Evolutionary conservation across 768 basidiomycete species (phyloP), one percentile per base, ranked within the genome.

Genomic region (Sarcodon aspratus): DNA sequence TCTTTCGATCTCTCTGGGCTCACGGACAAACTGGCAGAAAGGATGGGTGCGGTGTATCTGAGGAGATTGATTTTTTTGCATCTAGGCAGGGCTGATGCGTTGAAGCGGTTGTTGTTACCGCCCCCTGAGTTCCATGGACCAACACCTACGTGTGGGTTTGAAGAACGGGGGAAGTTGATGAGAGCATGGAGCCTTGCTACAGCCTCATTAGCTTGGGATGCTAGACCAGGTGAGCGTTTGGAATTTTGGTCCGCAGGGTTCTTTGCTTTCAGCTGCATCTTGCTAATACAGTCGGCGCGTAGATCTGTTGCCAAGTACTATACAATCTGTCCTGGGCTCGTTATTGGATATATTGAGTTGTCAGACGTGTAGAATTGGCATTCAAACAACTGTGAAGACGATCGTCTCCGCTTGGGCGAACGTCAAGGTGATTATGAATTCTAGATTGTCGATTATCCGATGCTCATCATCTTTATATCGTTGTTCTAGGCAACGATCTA

Each of bases 11-110:
- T 71, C 2, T 43, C 55, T 0, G 54, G 54, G 6, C 57, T 73
- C 40, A 63, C 67, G 1, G 72, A 74, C 49, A 61, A 62, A 10
- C 45, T 62, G 32, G 71, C 67, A 3, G 37, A 56, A n/a, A 54
- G 56, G 6, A 69, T 73, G 46, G 72, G 71, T 0, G 53, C 71
- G 4, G 37, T 67, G 1, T 72, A 73, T 52, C 58, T 73, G 36
- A 68, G 64, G 34, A 59, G 68, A 11, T 60, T 74, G 32, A 56
- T 67, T 38, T 55, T 62, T 34, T 61, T 74, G 8, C 69, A 70
- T 36, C 48, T 62, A n/a, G 62, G 57, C 13, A 61, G 73, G 17
- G 56, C 57, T 36, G 57, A 61, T 3, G 61, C 66, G 9, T 61
- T 73, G 40, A 67, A 57, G 44, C 48, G 49, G 11, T 42, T 63